Percentiles rank a stretch among this genome's conserved stretches.
Evolutionary conservation across 495 filamentous ascomycete species (phyloP).

Genomic region (Penicillium bialowiezense): DNA sequence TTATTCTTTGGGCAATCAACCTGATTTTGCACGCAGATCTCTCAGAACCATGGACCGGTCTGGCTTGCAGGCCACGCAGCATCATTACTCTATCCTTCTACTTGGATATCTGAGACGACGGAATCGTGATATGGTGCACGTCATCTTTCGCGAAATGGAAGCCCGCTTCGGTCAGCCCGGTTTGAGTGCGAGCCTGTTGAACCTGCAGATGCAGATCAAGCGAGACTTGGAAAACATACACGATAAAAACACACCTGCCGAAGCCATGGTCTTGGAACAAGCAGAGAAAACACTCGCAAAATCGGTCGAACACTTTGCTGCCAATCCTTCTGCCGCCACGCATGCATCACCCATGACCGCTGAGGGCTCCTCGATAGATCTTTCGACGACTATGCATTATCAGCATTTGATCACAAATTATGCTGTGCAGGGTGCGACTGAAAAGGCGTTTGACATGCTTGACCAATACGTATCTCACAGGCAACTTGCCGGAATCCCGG

Average conservation of each 20-base stretch:
- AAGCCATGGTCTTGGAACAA: constrained; percentile 23
- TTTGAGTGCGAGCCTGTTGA: constrained; percentile 42
- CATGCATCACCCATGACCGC: constrained; percentile 11
- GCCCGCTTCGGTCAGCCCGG: constrained; percentile 41
- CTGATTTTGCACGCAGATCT: constrained; percentile 64
- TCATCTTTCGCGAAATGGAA: constrained; percentile 52
- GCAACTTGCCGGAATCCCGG: constrained; percentile 23
- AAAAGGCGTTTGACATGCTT: constrained; percentile 54
- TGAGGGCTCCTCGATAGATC: constrained; percentile 24
- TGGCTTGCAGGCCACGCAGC: constrained; percentile 55
- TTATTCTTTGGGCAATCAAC: constrained; percentile 57
- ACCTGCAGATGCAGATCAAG: constrained; percentile 41
- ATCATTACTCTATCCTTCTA: constrained; percentile 78
- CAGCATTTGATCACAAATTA: constrained; percentile 63
- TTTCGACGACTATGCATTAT: constrained; percentile 48
- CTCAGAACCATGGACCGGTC: constrained; percentile 57
- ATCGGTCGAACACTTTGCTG: constrained; percentile 27
- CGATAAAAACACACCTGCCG: constrained; percentile 1
- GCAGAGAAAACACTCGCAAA: constrained; percentile 38
- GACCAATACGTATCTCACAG: constrained; percentile 42
- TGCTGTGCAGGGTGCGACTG: constrained; percentile 52
- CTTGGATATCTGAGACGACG: constrained; percentile 55
- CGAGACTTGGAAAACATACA: constrained; percentile 26
- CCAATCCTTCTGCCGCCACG: constrained; percentile 23
- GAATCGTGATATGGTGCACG: constrained; percentile 50